Conservation (phyloP, 1,139 yeast genomes). For the Yamadazyma triangularis region DNA sequence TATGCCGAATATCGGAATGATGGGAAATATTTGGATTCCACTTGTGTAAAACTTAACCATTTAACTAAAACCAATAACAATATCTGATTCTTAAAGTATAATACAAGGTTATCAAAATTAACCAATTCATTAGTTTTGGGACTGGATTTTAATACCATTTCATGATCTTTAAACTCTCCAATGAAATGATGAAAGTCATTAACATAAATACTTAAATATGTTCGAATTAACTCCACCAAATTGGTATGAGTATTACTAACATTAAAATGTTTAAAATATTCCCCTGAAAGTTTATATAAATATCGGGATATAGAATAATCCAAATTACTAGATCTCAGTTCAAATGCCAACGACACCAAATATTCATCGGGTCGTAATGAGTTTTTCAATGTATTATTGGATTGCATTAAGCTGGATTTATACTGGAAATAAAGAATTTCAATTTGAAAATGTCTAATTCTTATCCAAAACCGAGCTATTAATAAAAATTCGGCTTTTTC, state of each 20-base stretch:
- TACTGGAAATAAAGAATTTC: conserved; percentile 28
- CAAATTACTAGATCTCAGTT: conserved; percentile 11
- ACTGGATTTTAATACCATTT: neutral
- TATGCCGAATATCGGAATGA: conserved; percentile 26
- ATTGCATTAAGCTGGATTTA: conserved; percentile 26
- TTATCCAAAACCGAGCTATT: conserved; percentile 26
- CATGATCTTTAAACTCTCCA: neutral
- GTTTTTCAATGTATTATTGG: conserved; percentile 21
- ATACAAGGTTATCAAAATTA: conserved; percentile 9
- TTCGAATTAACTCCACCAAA: conserved; percentile 5
- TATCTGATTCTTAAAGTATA: conserved; percentile 19
- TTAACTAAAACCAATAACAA: conserved; percentile 17
- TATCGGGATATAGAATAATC: conserved; percentile 12
- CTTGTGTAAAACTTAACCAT: conserved; percentile 29
- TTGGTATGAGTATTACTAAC: conserved; percentile 10
- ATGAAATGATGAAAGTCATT: conserved; percentile 1
- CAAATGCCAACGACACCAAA: conserved; percentile 14
- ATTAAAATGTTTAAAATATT: conserved; percentile 20
- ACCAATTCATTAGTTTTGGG: neutral
- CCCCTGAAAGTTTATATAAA: conserved; percentile 17
- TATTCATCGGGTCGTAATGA: conserved; percentile 24
- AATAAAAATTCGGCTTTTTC: conserved; percentile 15
- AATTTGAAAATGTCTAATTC: conserved; percentile 25
- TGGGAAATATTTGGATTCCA: conserved; percentile 31
- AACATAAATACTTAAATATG: conserved; percentile 10